Evolutionary conservation across 192 early-diverging fungal species (phyloP), one percentile per base, ranked within the genome.

Genomic region (Coemansia guatemalensis): DNA sequence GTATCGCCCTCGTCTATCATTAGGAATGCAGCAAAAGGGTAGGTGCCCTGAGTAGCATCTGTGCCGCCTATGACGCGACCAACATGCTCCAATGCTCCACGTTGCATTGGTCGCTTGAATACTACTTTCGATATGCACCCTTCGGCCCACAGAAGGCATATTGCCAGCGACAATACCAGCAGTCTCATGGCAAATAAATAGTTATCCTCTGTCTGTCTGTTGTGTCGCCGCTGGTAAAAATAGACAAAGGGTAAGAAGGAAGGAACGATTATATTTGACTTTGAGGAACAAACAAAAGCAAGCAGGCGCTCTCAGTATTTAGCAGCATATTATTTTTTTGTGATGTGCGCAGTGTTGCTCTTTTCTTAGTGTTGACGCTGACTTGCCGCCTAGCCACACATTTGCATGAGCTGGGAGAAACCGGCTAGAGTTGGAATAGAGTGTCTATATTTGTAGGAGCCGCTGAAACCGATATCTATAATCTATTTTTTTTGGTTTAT

Each of bases 51-150:
- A 0, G 14, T 20, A 4, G 74, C 82, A 22, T 77, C 58, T 6
- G n/a, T 63, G 57, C 82, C 82, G 2, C 82, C 82, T 39, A 84
- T 74, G 3, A 84, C 75, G 0, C 77, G 82, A 11, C 69, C 73
- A 51, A 65, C 9, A 20, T 81, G 73, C 25, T 56, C 52, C 50
- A 48, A 12, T 11, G 55, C 51, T 9, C 17, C 53, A 0, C 21
- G 12, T 47, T 5, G 32, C 0, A 39, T 14, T 26, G 58, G 47
- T 11, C 53, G 57, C 53, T 61, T 72, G 48, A 64, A 66, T 24
- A 67, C 49, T 0, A 62, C 44, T 49, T 65, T 64, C 18, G 35
- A 20, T 12, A 47, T 5, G 21, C 48, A 32, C 4, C 11, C 18
- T 3, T 44, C 39, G 2, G 39, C 39, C 39, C 39, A 44, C 39